phyloP scores from a whole-genome alignment of 2,329 filamentous ascomycete genomes.

The Daldinia sp. region DNA sequence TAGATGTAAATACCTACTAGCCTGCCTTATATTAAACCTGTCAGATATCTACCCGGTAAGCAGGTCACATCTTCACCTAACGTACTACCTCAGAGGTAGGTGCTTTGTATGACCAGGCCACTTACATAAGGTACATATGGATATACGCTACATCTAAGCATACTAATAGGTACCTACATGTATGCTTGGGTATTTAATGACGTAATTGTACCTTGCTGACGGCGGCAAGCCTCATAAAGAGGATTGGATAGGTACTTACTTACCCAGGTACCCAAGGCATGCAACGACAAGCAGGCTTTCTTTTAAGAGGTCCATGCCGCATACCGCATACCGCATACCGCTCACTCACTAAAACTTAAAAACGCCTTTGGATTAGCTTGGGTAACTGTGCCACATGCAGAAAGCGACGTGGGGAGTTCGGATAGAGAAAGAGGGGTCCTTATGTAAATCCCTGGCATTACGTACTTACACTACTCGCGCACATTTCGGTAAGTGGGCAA shows the following conservation, averaged over 20 bases:
- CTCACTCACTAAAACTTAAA: neutral
- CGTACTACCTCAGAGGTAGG: neutral
- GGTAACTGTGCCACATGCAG: neutral
- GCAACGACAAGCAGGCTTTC: neutral
- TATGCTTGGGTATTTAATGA: slow-evolving; percentile 4
- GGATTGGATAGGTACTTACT: no score
- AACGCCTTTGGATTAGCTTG: neutral
- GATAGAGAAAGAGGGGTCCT: slow-evolving; percentile 30
- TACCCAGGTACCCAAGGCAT: no score
- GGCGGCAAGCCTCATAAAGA: slow-evolving; percentile 3
- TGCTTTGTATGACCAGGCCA: neutral
- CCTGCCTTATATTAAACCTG: no score
- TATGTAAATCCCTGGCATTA: slow-evolving; percentile 12
- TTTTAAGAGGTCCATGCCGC: no score
- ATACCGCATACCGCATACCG: no score
- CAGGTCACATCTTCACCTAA: no score
- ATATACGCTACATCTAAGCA: no score
- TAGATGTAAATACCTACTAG: no score
- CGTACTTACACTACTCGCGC: neutral
- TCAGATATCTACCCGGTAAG: no score
- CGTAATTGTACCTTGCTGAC: slow-evolving; percentile 14
- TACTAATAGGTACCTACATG: no score
- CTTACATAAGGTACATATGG: neutral
- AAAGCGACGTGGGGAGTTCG: slow-evolving; percentile 15
- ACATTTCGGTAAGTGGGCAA: neutral